Base-by-base conservation (phyloP, 2,329 filamentous ascomycete genomes). In the Exophiala sp. region DNA sequence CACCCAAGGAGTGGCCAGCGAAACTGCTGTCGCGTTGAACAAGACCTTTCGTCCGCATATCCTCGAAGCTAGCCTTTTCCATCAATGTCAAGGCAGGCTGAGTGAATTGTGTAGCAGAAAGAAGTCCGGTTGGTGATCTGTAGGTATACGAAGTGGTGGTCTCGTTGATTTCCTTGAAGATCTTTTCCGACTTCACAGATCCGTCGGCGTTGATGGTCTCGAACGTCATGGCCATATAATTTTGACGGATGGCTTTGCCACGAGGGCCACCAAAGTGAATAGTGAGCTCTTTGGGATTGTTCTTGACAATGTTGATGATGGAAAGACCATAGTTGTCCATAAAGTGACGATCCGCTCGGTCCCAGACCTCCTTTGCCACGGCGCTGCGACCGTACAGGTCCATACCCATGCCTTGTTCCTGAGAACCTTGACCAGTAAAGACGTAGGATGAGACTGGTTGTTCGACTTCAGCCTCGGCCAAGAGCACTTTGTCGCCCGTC, bases 391-490 rank as follows among this genome's bases (percentile, higher is more conserved):
- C 87, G 71, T 99, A 99, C 47, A 99, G 81, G 68, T 97, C 94
- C 94, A 99, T 99, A 74, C 94, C 94, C 94, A 99, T 99, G 59
- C 94, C 94, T 72, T 99, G 94, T 73, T 99, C 94, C 73, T 99
- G 95, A 47, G 91, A 96, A 65, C 94, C 94, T 73, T 99, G 94
- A 52, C 94, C 94, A 60, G 95, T 99, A 74, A 99, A 99, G 64
- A 99, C 90, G 67, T 99, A 99, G 4, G 94, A 87, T 1, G 92
- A 95, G 33, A 94, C 90, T 6, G 95, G 95, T 71, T 99, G 94
- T 74, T 99, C 94, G 54, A 99, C 90, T 73, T 99, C 94, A 21
- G 94, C 94, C 75, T 97, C 92, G 68, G 90, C 94, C 47, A 96
- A 78, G 3, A 99, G 80, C 10, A 99, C 91, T 79, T 96, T 97